Evolutionary conservation across 1,284 basidiomycete genomes (phyloP).

Genomic region (Xerocomus nothofagi): DNA sequence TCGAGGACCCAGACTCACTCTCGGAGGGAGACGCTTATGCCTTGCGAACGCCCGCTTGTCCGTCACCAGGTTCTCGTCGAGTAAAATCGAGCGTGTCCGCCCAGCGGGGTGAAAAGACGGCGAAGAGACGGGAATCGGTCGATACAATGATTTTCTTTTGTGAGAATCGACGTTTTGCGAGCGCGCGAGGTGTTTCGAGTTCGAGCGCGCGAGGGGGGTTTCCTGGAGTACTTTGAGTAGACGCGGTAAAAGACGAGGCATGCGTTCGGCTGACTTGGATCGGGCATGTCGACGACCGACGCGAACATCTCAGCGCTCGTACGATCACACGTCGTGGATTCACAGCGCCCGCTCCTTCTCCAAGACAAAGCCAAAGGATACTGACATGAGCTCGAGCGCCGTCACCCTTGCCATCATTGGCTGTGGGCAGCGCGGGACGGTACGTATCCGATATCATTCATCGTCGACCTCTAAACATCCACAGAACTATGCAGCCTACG

Average conservation of each 20-base stretch:
- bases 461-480: background rate
- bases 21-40: conserved; percentile 60
- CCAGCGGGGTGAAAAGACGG: conserved; percentile 46
- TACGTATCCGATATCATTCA: conserved; percentile 30
- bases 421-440: conserved; percentile 79
- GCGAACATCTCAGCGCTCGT: background rate
- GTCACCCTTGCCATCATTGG: conserved; percentile 64
- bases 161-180: conserved; percentile 8
- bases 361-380: conserved; percentile 26
- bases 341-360: conserved; percentile 32
- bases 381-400: conserved; percentile 22
- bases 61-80: conserved; percentile 56
- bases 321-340: conserved; percentile 24
- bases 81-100: conserved; percentile 55
- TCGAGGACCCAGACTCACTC: conserved; percentile 33
- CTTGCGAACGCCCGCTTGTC: conserved; percentile 45
- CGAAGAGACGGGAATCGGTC: conserved; percentile 33
- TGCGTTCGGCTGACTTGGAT: conserved; percentile 24
- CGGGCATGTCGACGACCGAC: background rate
- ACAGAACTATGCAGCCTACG: conserved; percentile 71
- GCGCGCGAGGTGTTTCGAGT: conserved; percentile 13
- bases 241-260: conserved; percentile 69
- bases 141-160: conserved; percentile 39
- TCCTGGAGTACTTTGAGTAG: conserved; percentile 47
- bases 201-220: conserved; percentile 17